Percentiles rank a stretch among this genome's conserved stretches.
These are phyloP conservation scores for Phycomyces nitens DNA, from an alignment of 192 early-diverging fungal genomes.

Conservation along the genomic window DNA sequence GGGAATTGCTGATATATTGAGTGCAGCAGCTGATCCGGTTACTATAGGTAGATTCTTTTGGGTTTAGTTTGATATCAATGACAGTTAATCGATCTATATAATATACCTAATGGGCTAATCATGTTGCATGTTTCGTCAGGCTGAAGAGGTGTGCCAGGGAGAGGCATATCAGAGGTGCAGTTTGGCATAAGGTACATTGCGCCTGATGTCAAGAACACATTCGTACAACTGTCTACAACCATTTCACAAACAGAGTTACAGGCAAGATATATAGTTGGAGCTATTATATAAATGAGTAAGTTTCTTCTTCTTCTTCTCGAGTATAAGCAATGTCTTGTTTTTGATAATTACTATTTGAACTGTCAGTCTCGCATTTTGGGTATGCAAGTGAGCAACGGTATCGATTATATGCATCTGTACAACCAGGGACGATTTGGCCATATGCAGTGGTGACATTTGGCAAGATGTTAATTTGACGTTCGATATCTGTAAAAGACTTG, in stretches of 20 bases:
- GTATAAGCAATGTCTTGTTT: background rate
- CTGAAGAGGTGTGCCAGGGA: conserved; percentile 4
- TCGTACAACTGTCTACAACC: background rate
- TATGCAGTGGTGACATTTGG: background rate
- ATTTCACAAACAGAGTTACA: conserved; percentile 1
- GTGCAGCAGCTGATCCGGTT: background rate
- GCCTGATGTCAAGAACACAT: conserved; percentile 11
- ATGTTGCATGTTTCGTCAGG: background rate
- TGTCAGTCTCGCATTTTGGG: conserved; percentile 19
- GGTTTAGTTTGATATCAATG: too few relatives aligned
- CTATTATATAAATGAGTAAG: background rate
- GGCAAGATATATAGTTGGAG: background rate
- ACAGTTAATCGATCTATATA: too few relatives aligned
- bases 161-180: background rate
- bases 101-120: background rate
- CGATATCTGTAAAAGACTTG: background rate
- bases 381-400: conserved; percentile 34
- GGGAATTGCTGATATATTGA: conserved; percentile 22
- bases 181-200: background rate
- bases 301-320: background rate
- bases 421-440: conserved; percentile 7
- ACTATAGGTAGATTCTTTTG: background rate
- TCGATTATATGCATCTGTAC: conserved; percentile 30
- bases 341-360: background rate
- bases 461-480: background rate